Evolutionary conservation across 2,329 filamentous ascomycete genomes (phyloP).

Genomic region (Cordyceps pruinosa): DNA sequence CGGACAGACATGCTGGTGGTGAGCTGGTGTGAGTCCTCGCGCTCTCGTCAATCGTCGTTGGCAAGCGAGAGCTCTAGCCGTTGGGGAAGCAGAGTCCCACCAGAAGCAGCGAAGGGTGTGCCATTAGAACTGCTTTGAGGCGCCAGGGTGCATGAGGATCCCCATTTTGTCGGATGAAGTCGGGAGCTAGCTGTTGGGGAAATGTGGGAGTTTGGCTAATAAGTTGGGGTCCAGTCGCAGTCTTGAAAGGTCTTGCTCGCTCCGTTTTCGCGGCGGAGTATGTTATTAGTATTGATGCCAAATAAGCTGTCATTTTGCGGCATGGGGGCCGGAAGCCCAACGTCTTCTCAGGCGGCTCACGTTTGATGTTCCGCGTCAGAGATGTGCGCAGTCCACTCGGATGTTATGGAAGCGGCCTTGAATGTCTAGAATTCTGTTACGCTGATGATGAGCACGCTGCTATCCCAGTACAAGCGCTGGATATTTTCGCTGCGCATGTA

Average conservation of each 20-base stretch:
- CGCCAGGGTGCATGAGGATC: constrained; percentile 9
- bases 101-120: not conserved
- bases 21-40: too few species aligned
- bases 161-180: constrained; percentile 12
- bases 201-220: not conserved
- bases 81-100: constrained; percentile 5
- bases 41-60: too few species aligned
- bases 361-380: constrained; percentile 8
- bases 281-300: constrained; percentile 4
- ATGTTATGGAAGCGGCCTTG: not conserved
- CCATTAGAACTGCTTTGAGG: constrained; percentile 3
- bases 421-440: not conserved
- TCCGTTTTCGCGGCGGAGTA: constrained; percentile 2
- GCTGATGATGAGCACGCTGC: not conserved
- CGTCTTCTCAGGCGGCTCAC: not conserved
- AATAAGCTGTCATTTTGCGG: constrained; percentile 7
- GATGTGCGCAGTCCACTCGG: not conserved
- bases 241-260: not conserved
- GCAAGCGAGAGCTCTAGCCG: not conserved
- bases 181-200: constrained; percentile 11
- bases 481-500: not conserved
- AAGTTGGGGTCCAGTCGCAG: too few species aligned
- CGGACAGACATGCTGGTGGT: not conserved
- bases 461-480: not conserved
- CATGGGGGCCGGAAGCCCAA: not conserved